Conservation (phyloP, 139 green algal species). For the Chlamydomonas sphaeroides region DNA sequence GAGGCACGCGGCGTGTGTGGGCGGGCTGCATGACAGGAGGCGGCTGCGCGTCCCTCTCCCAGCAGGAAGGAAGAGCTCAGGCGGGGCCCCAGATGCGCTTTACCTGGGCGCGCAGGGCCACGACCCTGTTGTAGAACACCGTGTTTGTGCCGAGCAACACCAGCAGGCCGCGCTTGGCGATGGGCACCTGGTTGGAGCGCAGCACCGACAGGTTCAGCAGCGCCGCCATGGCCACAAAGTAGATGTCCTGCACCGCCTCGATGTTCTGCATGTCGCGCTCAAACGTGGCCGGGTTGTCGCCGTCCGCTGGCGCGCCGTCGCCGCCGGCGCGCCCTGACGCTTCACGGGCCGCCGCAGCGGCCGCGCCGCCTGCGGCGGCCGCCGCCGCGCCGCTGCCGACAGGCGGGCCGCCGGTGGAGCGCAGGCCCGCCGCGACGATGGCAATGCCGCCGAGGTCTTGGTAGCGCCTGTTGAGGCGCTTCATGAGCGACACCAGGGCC, state of each 20-base stretch:
- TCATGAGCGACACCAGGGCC: constrained; percentile 67
- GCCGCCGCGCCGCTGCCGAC: not conserved
- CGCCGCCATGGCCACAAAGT: constrained; percentile 59
- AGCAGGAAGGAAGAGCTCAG: too few species aligned
- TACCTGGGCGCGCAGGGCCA: constrained; percentile 4
- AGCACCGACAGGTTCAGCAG: constrained; percentile 79
- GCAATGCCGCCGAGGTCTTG: constrained; percentile 11
- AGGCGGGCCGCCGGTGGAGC: not conserved
- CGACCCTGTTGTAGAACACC: constrained; percentile 53
- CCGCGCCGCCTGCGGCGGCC: not conserved
- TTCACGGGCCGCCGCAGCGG: not conserved
- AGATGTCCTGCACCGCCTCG: constrained; percentile 69
- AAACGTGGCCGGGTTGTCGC: constrained; percentile 51
- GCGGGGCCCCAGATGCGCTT: too few species aligned
- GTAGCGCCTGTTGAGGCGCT: constrained; percentile 44
- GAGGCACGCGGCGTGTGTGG: too few species aligned
- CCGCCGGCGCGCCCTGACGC: not conserved
- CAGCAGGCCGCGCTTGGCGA: constrained; percentile 68
- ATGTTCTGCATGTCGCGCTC: constrained; percentile 66
- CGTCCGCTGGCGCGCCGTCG: not conserved
- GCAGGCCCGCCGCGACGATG: not conserved
- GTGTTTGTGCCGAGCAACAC: constrained; percentile 72
- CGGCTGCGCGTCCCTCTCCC: too few species aligned
- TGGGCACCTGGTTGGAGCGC: constrained; percentile 58
- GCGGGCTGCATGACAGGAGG: too few species aligned